Evolutionary conservation across 2,329 filamentous ascomycete genomes (phyloP).

Genomic region (Pyrenochaeta sp.): DNA sequence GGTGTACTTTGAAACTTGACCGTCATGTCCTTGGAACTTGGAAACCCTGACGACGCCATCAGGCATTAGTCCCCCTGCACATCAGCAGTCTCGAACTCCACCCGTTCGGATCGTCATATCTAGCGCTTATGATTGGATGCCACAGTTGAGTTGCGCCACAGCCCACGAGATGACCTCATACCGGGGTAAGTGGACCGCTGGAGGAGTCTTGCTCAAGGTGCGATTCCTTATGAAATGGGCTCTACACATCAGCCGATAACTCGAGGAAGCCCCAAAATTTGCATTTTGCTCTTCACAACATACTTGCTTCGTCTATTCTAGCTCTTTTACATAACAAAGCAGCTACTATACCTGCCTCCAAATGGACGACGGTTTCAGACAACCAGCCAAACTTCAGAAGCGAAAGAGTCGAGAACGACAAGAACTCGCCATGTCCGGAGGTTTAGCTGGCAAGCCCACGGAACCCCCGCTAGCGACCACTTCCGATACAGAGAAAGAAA

Average conservation of each 20-base stretch:
- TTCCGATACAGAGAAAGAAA: conserved; percentile 40
- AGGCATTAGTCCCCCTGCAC: conserved; percentile 27
- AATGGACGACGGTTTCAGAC: conserved; percentile 32
- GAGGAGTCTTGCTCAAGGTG: conserved; percentile 16
- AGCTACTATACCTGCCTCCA: too few species aligned
- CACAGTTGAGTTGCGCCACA: conserved; percentile 32
- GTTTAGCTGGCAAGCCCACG: conserved; percentile 20
- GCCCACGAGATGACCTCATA: conserved; percentile 33
- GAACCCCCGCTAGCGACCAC: conserved; percentile 25
- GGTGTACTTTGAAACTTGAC: conserved; percentile 4
- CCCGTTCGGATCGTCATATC: conserved; percentile 18
- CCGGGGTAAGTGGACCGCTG: conserved; percentile 8
- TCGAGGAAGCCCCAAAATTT: background rate
- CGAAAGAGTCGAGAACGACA: conserved; percentile 40
- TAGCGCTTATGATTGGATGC: conserved; percentile 24
- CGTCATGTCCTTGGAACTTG: background rate
- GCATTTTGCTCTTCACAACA: too few species aligned
- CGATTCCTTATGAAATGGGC: too few species aligned
- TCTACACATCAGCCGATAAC: too few species aligned
- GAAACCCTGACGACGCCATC: conserved; percentile 24
- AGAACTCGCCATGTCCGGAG: conserved; percentile 34
- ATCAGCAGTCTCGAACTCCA: conserved; percentile 21
- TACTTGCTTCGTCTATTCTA: too few species aligned
- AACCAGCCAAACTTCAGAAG: conserved; percentile 41
- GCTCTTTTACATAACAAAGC: background rate